These are phyloP conservation scores for Paradendryphiella salina DNA, from an alignment of 2,329 filamentous ascomycete genomes.

Conservation along the genomic window DNA sequence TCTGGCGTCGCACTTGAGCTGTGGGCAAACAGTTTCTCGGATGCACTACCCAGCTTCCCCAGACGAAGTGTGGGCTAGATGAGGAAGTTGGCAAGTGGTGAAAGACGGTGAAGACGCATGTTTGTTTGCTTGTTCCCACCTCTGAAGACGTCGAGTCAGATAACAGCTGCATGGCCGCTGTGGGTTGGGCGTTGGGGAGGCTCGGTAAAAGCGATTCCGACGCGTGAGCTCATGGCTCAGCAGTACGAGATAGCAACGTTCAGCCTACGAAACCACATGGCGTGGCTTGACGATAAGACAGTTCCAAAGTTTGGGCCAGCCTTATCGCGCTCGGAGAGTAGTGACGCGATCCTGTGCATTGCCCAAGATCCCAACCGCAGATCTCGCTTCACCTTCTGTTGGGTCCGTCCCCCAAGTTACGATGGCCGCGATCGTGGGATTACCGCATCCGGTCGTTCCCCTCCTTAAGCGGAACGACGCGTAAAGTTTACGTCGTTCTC, in stretches of 20 bases:
- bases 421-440: conserved; percentile 10
- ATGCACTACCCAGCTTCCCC: conserved; percentile 36
- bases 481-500: conserved; percentile 17
- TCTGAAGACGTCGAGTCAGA: conserved; percentile 9
- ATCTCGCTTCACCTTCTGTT: conserved; percentile 27
- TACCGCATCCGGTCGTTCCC: conserved; percentile 19
- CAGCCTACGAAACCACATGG: conserved; percentile 12
- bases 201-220: conserved; percentile 11
- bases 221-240: neutral
- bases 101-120: conserved; percentile 25
- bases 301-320: conserved; percentile 12
- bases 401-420: conserved; percentile 9
- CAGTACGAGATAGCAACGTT: neutral
- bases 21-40: conserved; percentile 30
- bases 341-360: conserved; percentile 12
- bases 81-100: conserved; percentile 25
- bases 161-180: conserved; percentile 16
- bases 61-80: conserved; percentile 28
- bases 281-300: conserved; percentile 10
- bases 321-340: conserved; percentile 5
- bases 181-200: conserved; percentile 4
- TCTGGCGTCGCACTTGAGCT: conserved; percentile 28
- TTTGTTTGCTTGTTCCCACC: conserved; percentile 26
- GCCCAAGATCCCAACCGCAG: conserved; percentile 21
- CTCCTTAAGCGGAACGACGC: conserved; percentile 9